Base-by-base conservation (phyloP, 2,329 filamentous ascomycete genomes). In the Sclerotinia spermophila region DNA sequence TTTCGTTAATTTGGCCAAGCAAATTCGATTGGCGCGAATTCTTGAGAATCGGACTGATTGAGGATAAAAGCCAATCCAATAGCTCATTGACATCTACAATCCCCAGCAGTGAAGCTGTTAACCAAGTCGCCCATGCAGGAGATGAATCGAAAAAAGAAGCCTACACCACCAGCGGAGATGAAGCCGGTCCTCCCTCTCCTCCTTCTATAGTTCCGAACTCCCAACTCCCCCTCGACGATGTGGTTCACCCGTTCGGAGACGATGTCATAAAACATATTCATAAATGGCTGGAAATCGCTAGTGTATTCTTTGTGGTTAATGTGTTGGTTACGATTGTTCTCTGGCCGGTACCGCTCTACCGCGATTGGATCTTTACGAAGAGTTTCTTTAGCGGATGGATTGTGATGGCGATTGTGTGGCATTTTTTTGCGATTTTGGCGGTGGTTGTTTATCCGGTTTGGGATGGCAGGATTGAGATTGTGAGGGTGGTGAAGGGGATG, bases 301-400 rank as follows among this genome's bases (percentile, higher is more conserved):
- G 80, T 75, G 72, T 79, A 1, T 80, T 81, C 27, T 83, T 82
- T 62, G 74, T 82, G 1, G 76, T 81, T 45, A 80, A 84, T 62
- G 80, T 85, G 1, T 74, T 84, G 11, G 76, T 83, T 15, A 85
- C 84, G 0, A 81, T 84, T 38, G 74, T 86, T 17, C 73, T 81
- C 0, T 86, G 83, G 84, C 84, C 83, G 0, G 78, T 86, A 77
- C 83, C 84, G 33, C 78, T 86, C 7, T 85, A 86, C 72, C 81
- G 83, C 3, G 77, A 83, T 73, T 86, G 82, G 68, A 81, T 86
- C 53, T 86, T 85, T 72, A 83, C 80, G 0, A 81, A 80, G 73
- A 74, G 78, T 45, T 86, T 86, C 72, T 87, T 83, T 64, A 77
- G 79, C 1, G 85, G 83, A 0, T 87, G 85, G 85, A 76, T 86